phyloP scores from a whole-genome alignment of 2,329 filamentous ascomycete species.

The Botrytis medusae region DNA sequence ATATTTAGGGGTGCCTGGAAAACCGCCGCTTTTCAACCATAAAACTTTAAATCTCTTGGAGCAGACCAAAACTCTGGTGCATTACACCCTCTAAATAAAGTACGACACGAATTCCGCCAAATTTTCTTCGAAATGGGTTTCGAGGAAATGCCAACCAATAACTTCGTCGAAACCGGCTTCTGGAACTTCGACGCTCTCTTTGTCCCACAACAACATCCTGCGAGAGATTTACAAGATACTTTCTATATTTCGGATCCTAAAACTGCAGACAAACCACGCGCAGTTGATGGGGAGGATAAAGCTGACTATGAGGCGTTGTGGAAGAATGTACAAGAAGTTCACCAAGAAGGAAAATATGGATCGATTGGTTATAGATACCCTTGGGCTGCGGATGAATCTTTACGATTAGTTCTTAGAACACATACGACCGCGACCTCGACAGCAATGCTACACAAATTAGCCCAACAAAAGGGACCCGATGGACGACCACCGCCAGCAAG shows the following conservation, averaged over 20 bases:
- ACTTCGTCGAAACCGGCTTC: conserved; percentile 94
- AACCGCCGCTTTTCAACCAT: conserved; percentile 81
- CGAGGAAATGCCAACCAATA: conserved; percentile 93
- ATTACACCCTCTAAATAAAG: conserved; percentile 80
- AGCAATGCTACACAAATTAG: conserved; percentile 86
- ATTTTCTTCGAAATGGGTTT: conserved; percentile 99
- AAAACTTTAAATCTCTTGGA: conserved; percentile 70
- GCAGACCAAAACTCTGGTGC: conserved; percentile 61
- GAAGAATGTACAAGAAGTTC: conserved; percentile 82
- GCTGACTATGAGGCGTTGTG: conserved; percentile 82
- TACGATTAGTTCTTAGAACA: conserved; percentile 86
- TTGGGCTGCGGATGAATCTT: conserved; percentile 83
- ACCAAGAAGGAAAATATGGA: conserved; percentile 88
- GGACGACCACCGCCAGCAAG: conserved; percentile 68
- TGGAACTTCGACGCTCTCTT: conserved; percentile 99
- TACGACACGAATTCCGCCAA: conserved; percentile 90
- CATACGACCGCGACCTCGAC: conserved; percentile 94
- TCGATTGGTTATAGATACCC: conserved; percentile 96
- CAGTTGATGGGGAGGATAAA: conserved; percentile 54
- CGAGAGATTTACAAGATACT: conserved; percentile 94
- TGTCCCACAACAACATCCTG: conserved; percentile 96
- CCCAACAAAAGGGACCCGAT: conserved; percentile 74
- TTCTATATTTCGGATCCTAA: conserved; percentile 96
- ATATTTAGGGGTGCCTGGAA: conserved; percentile 75
- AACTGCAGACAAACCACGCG: conserved; percentile 66